Percentiles rank a stretch among this genome's conserved stretches.
phyloP scores from a whole-genome alignment of 495 filamentous ascomycete species.

The Penicillium simplicissimum region DNA sequence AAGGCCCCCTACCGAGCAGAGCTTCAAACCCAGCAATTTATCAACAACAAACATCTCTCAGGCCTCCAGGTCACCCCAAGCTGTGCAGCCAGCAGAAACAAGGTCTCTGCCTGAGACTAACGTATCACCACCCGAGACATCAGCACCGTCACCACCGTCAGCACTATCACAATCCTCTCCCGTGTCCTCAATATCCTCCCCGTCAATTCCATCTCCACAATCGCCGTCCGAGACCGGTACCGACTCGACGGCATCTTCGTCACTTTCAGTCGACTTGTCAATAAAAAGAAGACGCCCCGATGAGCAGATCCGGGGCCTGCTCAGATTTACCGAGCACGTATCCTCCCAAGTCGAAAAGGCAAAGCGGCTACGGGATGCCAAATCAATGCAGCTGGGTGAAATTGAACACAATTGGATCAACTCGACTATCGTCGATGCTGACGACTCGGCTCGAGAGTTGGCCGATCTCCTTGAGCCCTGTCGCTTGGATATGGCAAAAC shows the following conservation, averaged over 20 bases:
- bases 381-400: slow-evolving; percentile 15
- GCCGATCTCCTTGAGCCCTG: slow-evolving; percentile 13
- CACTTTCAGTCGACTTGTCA: slow-evolving; percentile 8
- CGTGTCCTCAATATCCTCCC: neutral
- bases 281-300: slow-evolving; percentile 5
- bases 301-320: slow-evolving; percentile 10
- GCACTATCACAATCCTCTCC: neutral
- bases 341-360: slow-evolving; percentile 6
- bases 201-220: slow-evolving; percentile 1
- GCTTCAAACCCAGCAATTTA: neutral
- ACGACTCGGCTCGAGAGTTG: slow-evolving; percentile 9
- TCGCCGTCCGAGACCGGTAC: slow-evolving; percentile 3
- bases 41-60: neutral
- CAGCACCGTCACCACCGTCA: neutral
- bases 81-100: neutral
- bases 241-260: neutral
- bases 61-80: neutral
- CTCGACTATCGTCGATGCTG: slow-evolving; percentile 17
- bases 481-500: slow-evolving; percentile 13
- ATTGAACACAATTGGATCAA: slow-evolving; percentile 24
- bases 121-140: neutral
- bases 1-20: neutral
- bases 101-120: neutral
- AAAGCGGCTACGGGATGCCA: slow-evolving; percentile 10
- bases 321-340: slow-evolving; percentile 13